Conservation (phyloP, 2,329 filamentous ascomycete species). For the Pseudogymnoascus sp. region DNA sequence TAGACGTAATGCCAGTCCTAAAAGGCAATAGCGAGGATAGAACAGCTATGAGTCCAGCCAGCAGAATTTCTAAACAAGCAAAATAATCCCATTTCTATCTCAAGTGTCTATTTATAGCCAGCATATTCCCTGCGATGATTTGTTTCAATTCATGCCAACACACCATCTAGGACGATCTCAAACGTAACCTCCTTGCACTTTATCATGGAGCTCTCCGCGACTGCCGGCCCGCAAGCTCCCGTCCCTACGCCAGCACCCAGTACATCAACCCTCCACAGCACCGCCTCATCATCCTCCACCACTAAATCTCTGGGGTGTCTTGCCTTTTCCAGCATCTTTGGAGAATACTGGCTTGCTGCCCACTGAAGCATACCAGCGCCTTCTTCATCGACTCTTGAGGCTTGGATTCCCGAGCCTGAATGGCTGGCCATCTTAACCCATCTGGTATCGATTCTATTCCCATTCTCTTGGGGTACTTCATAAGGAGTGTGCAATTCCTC, state of each 20-base stretch:
- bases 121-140: not conserved
- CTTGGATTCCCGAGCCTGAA: constrained; percentile 25
- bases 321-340: constrained; percentile 46
- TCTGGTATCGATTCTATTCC: constrained; percentile 52
- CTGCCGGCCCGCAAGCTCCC: constrained; percentile 41
- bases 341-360: constrained; percentile 40
- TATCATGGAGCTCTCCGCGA: constrained; percentile 38
- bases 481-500: constrained; percentile 48
- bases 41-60: no score
- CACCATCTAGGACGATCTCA: constrained; percentile 33
- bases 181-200: constrained; percentile 35
- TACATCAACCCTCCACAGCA: constrained; percentile 35
- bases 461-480: constrained; percentile 61
- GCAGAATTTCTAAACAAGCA: not conserved
- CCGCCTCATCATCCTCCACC: constrained; percentile 38
- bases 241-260: constrained; percentile 43
- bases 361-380: constrained; percentile 45
- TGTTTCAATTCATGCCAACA: not conserved
- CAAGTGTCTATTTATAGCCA: not conserved
- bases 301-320: constrained; percentile 56
- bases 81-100: not conserved
- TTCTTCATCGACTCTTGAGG: constrained; percentile 30
- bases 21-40: not conserved
- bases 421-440: constrained; percentile 39
- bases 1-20: not conserved